phyloP scores from a whole-genome alignment of 2,329 filamentous ascomycete species.

The Colletotrichum sp. region DNA sequence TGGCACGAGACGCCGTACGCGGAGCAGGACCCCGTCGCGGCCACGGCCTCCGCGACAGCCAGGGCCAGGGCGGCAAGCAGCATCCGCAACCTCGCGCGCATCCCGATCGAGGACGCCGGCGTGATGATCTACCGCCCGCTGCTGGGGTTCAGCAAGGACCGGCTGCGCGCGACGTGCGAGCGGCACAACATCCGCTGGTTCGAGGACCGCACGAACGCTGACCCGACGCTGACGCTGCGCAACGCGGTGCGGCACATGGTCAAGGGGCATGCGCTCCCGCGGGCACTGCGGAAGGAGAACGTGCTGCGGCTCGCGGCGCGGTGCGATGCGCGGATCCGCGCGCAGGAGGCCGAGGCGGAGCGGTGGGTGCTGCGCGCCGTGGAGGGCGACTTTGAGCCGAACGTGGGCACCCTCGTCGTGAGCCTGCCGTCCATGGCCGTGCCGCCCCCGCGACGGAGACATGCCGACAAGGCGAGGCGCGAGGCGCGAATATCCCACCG shows the following conservation, averaged over 20 bases:
- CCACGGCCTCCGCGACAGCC: conserved; percentile 20
- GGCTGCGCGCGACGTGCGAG: conserved; percentile 77
- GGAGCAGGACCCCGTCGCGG: conserved; percentile 25
- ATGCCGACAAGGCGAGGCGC: conserved; percentile 17
- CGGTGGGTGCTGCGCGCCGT: conserved; percentile 56
- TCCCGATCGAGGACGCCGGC: conserved; percentile 67
- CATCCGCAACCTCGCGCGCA: conserved; percentile 20
- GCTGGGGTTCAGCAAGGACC: conserved; percentile 72
- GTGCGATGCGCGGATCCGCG: conserved; percentile 47
- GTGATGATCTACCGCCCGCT: conserved; percentile 73
- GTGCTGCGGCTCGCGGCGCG: conserved; percentile 66
- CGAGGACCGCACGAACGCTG: conserved; percentile 83
- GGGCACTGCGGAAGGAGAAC: conserved; percentile 68
- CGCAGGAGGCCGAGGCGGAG: conserved; percentile 58
- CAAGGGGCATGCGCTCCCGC: conserved; percentile 64
- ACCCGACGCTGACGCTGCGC: conserved; percentile 76
- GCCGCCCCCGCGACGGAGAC: conserved; percentile 21
- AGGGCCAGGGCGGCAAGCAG: conserved; percentile 11
- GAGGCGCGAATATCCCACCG: conserved; percentile 37
- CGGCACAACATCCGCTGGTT: conserved; percentile 75
- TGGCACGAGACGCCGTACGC: conserved; percentile 21
- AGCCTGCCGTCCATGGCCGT: conserved; percentile 45
- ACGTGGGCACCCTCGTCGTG: conserved; percentile 52
- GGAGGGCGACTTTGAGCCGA: conserved; percentile 51
- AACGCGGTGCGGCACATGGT: conserved; percentile 81